Evolutionary conservation across 1,139 yeast genomes (phyloP), one percentile per base, ranked within the genome.

Genomic region (Yamadazyma conglobata): DNA sequence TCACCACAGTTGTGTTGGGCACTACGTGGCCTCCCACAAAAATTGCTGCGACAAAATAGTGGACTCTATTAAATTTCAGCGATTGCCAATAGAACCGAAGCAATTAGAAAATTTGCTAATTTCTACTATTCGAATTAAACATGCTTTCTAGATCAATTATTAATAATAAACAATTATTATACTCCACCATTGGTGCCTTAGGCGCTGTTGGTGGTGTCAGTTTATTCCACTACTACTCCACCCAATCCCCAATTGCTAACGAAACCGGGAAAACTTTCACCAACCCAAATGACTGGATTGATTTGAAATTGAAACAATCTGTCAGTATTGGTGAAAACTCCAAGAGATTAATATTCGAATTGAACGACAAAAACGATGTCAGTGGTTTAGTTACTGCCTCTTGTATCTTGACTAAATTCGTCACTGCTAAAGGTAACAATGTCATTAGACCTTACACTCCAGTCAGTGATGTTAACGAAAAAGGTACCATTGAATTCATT

Each of bases 401-500:
- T 24, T 77, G 82, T 45, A 58, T 93, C 32, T 57, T 91, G 58
- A 75, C 95, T 56, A 88, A 88, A 67, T 87, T 67, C 45, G 84
- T 81, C 35, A 82, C 91, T 34, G 74, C 78, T 38, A 87, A 87
- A 66, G 97, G 96, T 46, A 78, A 70, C 63, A 79, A 81, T 51
- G 96, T 91, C 37, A 72, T 93, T 43, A 83, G 99, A 68, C 98
- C 99, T 27, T 93, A 93, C 71, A 93, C 99, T 22, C 98, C 99
- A 36, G 72, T 81, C 33, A 74, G 86, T 20, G 87, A 83, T 50
- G 67, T 73, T 33, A 78, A 77, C 33, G 70, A 72, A 39, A 71
- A 72, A 56, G 98, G 98, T 32, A 58, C 73, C 35, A 69, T 93
- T 51, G 88, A 86, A 41, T 75, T 93, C 47, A 75, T 89, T 40